Evolutionary conservation across 1,284 basidiomycete genomes (phyloP).

Genomic region (Amylostereum areolatum): DNA sequence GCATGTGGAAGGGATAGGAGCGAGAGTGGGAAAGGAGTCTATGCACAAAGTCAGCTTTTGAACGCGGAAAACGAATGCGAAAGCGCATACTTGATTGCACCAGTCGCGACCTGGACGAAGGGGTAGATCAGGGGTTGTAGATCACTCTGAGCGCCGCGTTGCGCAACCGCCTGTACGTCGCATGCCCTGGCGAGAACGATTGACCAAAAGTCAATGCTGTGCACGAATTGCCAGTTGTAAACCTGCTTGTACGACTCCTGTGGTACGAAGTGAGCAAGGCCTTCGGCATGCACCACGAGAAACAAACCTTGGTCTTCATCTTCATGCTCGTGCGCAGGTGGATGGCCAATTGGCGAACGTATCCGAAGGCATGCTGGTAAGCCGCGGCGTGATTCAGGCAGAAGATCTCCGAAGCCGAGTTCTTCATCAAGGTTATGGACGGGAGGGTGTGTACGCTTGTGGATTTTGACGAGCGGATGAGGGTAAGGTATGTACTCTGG

Average conservation of each 20-base stretch:
- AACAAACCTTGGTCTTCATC: slow-evolving; percentile 69
- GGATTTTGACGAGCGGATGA: slow-evolving; percentile 78
- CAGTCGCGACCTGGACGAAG: slow-evolving; percentile 89
- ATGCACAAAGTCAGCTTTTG: slow-evolving; percentile 8
- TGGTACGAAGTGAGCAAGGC: slow-evolving; percentile 6
- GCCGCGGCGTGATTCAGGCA: slow-evolving; percentile 68
- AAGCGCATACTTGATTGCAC: slow-evolving; percentile 76
- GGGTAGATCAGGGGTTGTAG: slow-evolving; percentile 91
- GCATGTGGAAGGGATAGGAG: slow-evolving; percentile 78
- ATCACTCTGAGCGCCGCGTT: slow-evolving; percentile 63
- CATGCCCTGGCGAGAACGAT: slow-evolving; percentile 83
- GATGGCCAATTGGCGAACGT: slow-evolving; percentile 94
- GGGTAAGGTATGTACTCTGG: slow-evolving; percentile 79
- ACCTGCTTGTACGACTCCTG: slow-evolving; percentile 88
- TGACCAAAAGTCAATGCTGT: slow-evolving; percentile 96
- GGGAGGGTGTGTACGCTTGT: slow-evolving; percentile 87
- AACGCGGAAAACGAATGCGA: slow-evolving; percentile 1
- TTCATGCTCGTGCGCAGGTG: slow-evolving; percentile 91
- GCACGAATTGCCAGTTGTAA: slow-evolving; percentile 98
- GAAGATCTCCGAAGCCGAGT: slow-evolving; percentile 91
- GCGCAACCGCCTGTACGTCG: slow-evolving; percentile 48
- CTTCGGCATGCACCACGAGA: slow-evolving; percentile 11
- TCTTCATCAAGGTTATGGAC: slow-evolving; percentile 97
- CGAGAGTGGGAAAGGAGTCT: slow-evolving; percentile 82
- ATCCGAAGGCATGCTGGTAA: slow-evolving; percentile 96